phyloP scores from a whole-genome alignment of 176 grass and related monocot species.

The Lolium rigidum region DNA sequence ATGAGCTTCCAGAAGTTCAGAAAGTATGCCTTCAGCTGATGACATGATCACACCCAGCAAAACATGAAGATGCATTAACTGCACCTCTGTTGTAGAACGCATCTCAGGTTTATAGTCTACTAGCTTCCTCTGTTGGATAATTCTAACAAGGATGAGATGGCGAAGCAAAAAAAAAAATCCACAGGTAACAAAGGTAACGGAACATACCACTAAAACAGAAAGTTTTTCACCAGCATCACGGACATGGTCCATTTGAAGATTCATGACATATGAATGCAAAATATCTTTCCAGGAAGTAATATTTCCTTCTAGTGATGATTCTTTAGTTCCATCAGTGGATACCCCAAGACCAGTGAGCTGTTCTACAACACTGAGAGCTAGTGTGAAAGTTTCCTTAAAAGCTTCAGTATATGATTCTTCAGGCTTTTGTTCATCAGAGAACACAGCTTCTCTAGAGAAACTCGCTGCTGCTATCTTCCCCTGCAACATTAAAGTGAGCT shows the following conservation, averaged over 20 bases:
- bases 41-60: constrained; percentile 61
- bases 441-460: constrained; percentile 38
- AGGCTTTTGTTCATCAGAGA: constrained; percentile 44
- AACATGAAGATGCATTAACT: constrained; percentile 67
- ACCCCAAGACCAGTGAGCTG: constrained; percentile 48
- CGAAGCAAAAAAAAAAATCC: not conserved
- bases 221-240: constrained; percentile 61
- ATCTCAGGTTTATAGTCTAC: constrained; percentile 59
- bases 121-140: constrained; percentile 43
- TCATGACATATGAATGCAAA: constrained; percentile 62
- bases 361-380: constrained; percentile 51
- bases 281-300: constrained; percentile 80
- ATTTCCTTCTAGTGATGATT: constrained; percentile 51
- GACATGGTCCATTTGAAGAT: constrained; percentile 66
- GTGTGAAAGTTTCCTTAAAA: constrained; percentile 51
- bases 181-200: constrained; percentile 37
- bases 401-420: constrained; percentile 53
- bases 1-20: constrained; percentile 81
- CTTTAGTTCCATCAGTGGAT: constrained; percentile 40
- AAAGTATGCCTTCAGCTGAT: constrained; percentile 80
- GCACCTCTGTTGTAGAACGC: constrained; percentile 54
- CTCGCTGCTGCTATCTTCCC: constrained; percentile 46
- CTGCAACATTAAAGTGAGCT: constrained; percentile 46
- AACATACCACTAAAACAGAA: constrained; percentile 59
- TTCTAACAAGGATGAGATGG: constrained; percentile 32